Evolutionary conservation across 495 filamentous ascomycete species (phyloP), one percentile per base, ranked within the genome.

Genomic region (Neurospora tetraspora): DNA sequence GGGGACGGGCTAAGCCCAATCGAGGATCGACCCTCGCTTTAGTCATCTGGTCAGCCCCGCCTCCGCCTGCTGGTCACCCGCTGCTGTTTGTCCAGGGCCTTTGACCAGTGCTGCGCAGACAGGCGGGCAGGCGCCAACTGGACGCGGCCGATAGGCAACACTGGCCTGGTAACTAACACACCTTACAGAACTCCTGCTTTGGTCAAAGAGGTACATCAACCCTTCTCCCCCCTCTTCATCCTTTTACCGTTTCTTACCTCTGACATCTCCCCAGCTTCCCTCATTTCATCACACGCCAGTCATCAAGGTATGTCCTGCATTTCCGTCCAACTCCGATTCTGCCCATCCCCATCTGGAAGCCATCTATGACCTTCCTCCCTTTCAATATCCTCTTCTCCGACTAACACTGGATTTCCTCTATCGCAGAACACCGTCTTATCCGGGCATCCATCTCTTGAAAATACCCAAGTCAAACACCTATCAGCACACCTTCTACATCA

Each of bases 41-140:
- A 77, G 78, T 78, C 78, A 78, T 76, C 77, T 61, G 75, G 72
- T 70, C 75, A 77, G 75, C 77, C 77, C 78, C 77, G 77, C 78
- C 77, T 76, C 72, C 71, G 34, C 71, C 71, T 69, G 53, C 23
- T 65, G 53, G 53, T 65, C 53, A 65, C 53, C 53, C 53, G 53
- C 53, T 65, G 6, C 27, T 65, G 53, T 65, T 65, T 65, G 53
- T 61, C 53, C 53, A 65, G 53, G 12, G 53, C 53, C 53, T 65
- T 65, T 65, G 53, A 65, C 53, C 53, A 8, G 6, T 61, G 23
- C 47, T 59, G 47, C 47, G 47, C 53, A 65, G 53, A 31, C 53
- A 65, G 53, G 7, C 53, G 53, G 53, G 53, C 53, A 65, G 53
- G 27, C 53, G 53, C 53, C 53, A 65, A 65, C 53, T 65, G 53